A percentile compares a stretch with the other conserved stretches of the same genome.
Evolutionary conservation across 495 filamentous ascomycete species (phyloP).

Genomic region (Xylaria nigripes): DNA sequence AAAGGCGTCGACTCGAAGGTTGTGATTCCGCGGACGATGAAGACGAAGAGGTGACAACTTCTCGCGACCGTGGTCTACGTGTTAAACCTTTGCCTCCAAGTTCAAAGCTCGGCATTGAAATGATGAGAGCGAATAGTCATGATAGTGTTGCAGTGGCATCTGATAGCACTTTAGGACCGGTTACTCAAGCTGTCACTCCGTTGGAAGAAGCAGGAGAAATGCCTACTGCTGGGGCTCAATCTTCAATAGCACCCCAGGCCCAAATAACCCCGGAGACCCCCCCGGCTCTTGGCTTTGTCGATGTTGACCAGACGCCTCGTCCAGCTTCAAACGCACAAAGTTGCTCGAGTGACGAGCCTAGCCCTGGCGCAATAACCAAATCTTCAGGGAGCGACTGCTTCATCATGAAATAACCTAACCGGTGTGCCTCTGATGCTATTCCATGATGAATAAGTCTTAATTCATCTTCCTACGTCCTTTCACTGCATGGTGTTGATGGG

Average conservation of each 20-base stretch:
- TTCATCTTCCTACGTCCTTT: conserved; percentile 4
- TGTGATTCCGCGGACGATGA: conserved; percentile 87
- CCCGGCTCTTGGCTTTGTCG: conserved; percentile 2
- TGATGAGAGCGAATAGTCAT: conserved; percentile 91
- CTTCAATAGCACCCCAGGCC: conserved; percentile 1
- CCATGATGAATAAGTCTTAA: background rate
- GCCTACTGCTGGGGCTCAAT: conserved; percentile 9
- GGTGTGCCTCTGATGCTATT: background rate
- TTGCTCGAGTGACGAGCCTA: conserved; percentile 14
- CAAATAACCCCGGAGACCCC: conserved; percentile 18
- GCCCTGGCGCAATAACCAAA: conserved; percentile 13
- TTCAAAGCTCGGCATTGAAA: conserved; percentile 84
- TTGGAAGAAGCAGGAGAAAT: conserved; percentile 22
- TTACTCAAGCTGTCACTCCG: conserved; percentile 36
- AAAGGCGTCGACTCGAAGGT: conserved; percentile 66
- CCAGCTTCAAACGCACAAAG: conserved; percentile 5
- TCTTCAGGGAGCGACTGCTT: conserved; percentile 8
- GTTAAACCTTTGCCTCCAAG: conserved; percentile 38
- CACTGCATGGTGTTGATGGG: conserved; percentile 25
- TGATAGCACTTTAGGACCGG: conserved; percentile 32
- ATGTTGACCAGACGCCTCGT: conserved; percentile 19
- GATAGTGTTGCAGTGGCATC: conserved; percentile 61
- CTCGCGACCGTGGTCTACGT: conserved; percentile 43
- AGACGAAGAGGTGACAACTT: conserved; percentile 74
- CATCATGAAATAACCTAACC: background rate